Percentiles rank a stretch among this genome's conserved stretches.
These are phyloP conservation scores for Cyclotella baltica DNA, from an alignment of 108 stramenopile species.

Conservation along the genomic window DNA sequence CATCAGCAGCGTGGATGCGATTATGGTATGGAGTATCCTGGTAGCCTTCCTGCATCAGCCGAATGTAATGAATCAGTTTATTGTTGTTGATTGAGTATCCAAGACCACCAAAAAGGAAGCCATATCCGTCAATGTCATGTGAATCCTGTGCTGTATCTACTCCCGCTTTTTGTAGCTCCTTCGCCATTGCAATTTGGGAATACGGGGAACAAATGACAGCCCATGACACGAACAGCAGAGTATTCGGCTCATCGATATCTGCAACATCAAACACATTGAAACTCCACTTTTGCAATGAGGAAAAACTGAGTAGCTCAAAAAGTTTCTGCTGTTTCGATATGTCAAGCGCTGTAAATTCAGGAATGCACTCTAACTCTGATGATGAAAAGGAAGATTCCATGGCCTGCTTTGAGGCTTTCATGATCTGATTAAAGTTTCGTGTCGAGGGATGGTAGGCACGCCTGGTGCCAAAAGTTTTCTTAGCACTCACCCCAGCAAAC, in stretches of 20 bases:
- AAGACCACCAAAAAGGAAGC: no score
- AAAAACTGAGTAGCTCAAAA: neutral
- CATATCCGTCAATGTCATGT: no score
- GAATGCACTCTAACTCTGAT: neutral
- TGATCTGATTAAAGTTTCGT: neutral
- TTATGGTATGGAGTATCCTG: slow-evolving; percentile 66
- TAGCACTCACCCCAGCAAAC: no score
- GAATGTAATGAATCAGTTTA: slow-evolving; percentile 11
- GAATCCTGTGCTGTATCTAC: neutral
- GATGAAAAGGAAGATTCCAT: neutral
- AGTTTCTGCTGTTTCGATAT: neutral
- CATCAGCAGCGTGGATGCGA: slow-evolving; percentile 70
- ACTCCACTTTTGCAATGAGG: neutral
- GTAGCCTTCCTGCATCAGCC: slow-evolving; percentile 42
- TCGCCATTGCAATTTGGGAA: neutral
- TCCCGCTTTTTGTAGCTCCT: neutral
- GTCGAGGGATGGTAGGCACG: neutral
- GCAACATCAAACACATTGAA: neutral
- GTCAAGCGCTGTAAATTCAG: neutral
- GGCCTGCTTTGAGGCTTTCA: no score
- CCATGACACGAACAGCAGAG: neutral
- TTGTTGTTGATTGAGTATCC: no score
- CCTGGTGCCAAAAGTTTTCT: neutral
- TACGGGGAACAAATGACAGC: neutral
- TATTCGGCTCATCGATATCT: neutral